Evolutionary conservation across 192 early-diverging fungal species (phyloP), one percentile per base, ranked within the genome.

Genomic region (Backusella westeae): DNA sequence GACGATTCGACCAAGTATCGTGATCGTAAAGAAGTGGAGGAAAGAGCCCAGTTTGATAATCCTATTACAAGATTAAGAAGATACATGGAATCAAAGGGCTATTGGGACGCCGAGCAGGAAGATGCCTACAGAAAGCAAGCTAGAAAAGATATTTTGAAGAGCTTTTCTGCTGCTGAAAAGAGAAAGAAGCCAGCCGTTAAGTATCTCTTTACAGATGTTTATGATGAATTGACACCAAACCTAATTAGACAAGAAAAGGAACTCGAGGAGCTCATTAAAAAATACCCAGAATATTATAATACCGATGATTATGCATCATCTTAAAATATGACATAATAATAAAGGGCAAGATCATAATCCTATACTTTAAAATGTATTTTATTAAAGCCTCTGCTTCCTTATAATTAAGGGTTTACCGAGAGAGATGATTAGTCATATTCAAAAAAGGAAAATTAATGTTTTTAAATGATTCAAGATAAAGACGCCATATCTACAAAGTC

Each of bases 1-100:
- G 98, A 99, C 82, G 97, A 99, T 82, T 98, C 97, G 15, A 93
- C 94, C 4, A 96, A 96, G 23, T 99, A 99, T 81, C 89, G 98
- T 36, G 90, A 94, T 56, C 94, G 94, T 79, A 92, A 88, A 81
- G 98, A 99, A 81, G 96, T 98, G 6, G 91, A 94, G 72, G 90
- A 93, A 71, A 96, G 95, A 93, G 91, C 89, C 81, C 89, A 89
- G 65, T 85, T 90, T 74, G 97, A 98, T 81, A 94, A 93, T 76
- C 98, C 98, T 4, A 91, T 98, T 52, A 83, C 91, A 26, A 89
- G 98, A 35, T 90, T 99, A 89, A 89, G 95, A 75, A 90, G 93
- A 36, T 99, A 96, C 90, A 84, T 99, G 44, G 93, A 96, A 77
- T 76, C 81, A 72, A 90, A 94, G 77, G 89, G 89, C 21, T 95